These are phyloP conservation scores for Fusarium subglutinans DNA, from an alignment of 2,329 filamentous ascomycete genomes.

Conservation along the genomic window DNA sequence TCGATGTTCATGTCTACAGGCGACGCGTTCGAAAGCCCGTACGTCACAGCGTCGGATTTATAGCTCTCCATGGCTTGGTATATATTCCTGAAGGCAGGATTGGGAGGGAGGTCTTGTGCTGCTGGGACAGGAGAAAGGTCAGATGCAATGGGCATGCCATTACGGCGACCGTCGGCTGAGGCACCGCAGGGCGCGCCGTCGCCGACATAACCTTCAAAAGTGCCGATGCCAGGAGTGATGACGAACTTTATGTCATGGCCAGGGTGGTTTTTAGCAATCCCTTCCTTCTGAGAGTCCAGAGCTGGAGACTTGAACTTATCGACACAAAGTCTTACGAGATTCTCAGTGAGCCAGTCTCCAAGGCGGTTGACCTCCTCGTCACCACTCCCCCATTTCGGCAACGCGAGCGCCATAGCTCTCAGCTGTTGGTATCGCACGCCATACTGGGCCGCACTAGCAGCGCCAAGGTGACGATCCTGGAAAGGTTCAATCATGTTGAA, in stretches of 20 bases:
- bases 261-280: rapidly evolving
- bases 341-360: neutral
- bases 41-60: neutral
- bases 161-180: neutral
- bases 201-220: neutral
- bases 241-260: neutral
- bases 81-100: neutral
- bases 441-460: neutral
- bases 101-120: neutral
- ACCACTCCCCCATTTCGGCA: neutral
- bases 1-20: neutral
- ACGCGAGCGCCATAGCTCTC: neutral
- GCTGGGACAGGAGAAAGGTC: neutral
- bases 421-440: neutral
- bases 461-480: neutral
- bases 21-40: neutral
- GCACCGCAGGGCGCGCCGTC: neutral
- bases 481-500: neutral
- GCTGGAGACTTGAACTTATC: neutral
- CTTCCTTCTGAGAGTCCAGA: rapidly evolving
- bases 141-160: neutral
- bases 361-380: neutral
- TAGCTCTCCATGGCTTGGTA: neutral
- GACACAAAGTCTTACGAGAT: neutral
- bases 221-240: neutral